Conservation (phyloP, 2,329 filamentous ascomycete genomes). For the Cladophialophora carrionii region DNA sequence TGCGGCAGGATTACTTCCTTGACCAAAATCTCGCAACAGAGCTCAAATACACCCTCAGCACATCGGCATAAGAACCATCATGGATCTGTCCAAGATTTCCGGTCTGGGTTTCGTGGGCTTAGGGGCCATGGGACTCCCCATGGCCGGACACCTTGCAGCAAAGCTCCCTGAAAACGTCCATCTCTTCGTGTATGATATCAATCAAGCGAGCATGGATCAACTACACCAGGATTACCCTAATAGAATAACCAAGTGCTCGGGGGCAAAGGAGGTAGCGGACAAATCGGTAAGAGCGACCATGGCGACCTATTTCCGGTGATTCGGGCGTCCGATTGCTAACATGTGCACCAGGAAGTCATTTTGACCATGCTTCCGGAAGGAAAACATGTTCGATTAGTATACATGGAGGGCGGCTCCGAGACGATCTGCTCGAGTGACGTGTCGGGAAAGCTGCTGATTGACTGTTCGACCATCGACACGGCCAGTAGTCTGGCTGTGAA, state of each 20-base stretch:
- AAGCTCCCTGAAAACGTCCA: conserved; percentile 51
- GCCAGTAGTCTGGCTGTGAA: conserved; percentile 44
- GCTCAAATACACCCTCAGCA: background rate
- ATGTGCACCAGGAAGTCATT: conserved; percentile 41
- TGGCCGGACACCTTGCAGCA: conserved; percentile 55
- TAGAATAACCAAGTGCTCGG: conserved; percentile 47
- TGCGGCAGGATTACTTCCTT: background rate
- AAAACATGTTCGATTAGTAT: conserved; percentile 46
- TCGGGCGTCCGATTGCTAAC: conserved; percentile 11
- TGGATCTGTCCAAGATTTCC: conserved; percentile 31
- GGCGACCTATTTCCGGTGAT: background rate
- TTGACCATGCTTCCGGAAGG: conserved; percentile 45
- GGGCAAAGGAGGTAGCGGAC: conserved; percentile 55
- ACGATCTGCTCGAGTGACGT: conserved; percentile 47
- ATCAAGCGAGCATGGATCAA: conserved; percentile 49
- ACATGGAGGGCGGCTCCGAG: conserved; percentile 51
- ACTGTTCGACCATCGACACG: conserved; percentile 61
- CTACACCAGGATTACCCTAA: conserved; percentile 48
- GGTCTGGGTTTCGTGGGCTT: conserved; percentile 56
- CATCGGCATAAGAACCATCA: background rate
- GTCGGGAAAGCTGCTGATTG: conserved; percentile 55
- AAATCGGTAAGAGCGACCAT: conserved; percentile 49
- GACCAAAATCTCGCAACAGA: background rate
- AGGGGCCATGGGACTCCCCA: conserved; percentile 60
- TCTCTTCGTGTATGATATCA: conserved; percentile 57